Percentiles rank a stretch among this genome's conserved stretches.
phyloP scores from a whole-genome alignment of 2,329 filamentous ascomycete species.

The Aspergillus japonicus region DNA sequence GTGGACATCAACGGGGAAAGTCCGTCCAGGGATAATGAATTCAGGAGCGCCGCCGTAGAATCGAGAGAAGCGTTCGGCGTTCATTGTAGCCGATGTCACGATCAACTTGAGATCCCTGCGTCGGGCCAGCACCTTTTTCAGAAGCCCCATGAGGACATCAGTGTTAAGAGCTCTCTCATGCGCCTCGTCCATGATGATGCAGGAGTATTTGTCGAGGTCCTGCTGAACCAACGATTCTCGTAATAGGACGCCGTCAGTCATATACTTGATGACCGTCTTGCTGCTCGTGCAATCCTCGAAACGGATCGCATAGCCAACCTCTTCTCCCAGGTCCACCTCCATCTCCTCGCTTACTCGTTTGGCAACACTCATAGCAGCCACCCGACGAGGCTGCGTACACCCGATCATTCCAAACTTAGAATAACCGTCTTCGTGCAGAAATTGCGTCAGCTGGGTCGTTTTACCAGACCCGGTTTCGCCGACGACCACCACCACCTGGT shows the following conservation, averaged over 20 bases:
- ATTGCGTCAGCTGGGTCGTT: conserved; percentile 95
- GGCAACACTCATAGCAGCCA: conserved; percentile 97
- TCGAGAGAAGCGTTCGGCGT: conserved; percentile 89
- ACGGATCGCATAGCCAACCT: conserved; percentile 94
- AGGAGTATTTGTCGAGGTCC: conserved; percentile 93
- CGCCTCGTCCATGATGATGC: conserved; percentile 99
- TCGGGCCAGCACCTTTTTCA: conserved; percentile 92
- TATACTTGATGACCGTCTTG: conserved; percentile 95
- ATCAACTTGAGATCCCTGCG: conserved; percentile 92
- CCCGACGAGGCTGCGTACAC: conserved; percentile 92
- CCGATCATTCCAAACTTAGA: conserved; percentile 85
- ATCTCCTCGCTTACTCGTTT: conserved; percentile 98
- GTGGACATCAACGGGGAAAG: conserved; percentile 95
- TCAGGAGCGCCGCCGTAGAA: conserved; percentile 97
- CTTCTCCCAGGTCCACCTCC: conserved; percentile 83
- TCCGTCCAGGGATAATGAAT: conserved; percentile 92
- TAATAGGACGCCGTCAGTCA: conserved; percentile 95
- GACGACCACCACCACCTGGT: conserved; percentile 94
- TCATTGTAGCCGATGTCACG: conserved; percentile 98
- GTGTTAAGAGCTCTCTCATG: conserved; percentile 96
- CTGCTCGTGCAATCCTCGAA: conserved; percentile 98
- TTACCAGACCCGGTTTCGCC: conserved; percentile 97
- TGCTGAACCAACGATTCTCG: conserved; percentile 90
- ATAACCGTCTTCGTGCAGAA: conserved; percentile 93
- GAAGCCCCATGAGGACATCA: conserved; percentile 93